These are phyloP conservation scores for Boletus sp. DNA, from an alignment of 768 basidiomycete genomes.

Conservation along the genomic window DNA sequence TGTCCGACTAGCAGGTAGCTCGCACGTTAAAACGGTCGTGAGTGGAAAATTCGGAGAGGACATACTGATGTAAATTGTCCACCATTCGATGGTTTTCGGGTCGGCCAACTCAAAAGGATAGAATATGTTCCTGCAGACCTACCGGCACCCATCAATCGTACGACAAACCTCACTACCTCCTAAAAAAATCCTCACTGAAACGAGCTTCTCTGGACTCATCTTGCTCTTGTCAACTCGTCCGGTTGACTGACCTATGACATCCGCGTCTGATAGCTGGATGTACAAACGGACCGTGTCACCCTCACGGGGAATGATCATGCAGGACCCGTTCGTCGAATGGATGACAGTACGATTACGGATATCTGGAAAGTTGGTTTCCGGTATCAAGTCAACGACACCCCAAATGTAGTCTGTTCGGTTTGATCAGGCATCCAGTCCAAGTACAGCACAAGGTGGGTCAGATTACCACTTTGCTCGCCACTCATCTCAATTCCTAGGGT, in stretches of 20 bases:
- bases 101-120: conserved; percentile 51
- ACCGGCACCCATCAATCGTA: not conserved
- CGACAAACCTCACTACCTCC: no score
- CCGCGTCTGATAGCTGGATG: conserved; percentile 57
- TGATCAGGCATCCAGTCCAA: not conserved
- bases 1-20: conserved; percentile 53
- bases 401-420: conserved; percentile 62
- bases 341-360: conserved; percentile 61
- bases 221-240: conserved; percentile 54
- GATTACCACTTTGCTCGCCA: conserved; percentile 46
- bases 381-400: conserved; percentile 75
- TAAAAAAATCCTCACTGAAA: conserved; percentile 40
- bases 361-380: conserved; percentile 76
- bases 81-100: conserved; percentile 47
- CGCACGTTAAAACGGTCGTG: not conserved
- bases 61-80: conserved; percentile 69
- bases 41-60: not conserved
- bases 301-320: conserved; percentile 75
- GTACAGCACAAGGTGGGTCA: not conserved
- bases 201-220: conserved; percentile 47
- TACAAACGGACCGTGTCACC: conserved; percentile 67
- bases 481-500: conserved; percentile 42
- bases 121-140: conserved; percentile 57
- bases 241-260: conserved; percentile 40
- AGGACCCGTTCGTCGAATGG: conserved; percentile 66